Evolutionary conservation across 1,284 basidiomycete genomes (phyloP).

Genomic region (Pyrrhoderma lamaoense): DNA sequence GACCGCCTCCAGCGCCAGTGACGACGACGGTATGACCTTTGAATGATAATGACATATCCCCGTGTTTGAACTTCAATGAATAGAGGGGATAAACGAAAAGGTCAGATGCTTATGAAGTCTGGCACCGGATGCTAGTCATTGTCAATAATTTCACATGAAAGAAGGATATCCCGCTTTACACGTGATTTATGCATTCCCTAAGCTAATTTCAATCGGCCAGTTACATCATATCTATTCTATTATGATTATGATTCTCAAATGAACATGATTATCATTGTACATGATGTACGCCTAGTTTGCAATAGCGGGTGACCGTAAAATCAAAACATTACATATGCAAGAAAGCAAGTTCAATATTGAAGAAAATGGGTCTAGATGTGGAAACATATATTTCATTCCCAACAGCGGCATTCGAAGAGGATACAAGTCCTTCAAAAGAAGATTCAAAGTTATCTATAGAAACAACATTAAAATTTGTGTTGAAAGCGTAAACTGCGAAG

Average conservation of each 20-base stretch:
- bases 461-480: no score
- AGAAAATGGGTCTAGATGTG: conserved; percentile 82
- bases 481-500: no score
- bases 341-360: conserved; percentile 61
- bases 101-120: no score
- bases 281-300: no score
- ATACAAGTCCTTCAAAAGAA: conserved; percentile 75
- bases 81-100: neutral
- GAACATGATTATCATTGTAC: no score
- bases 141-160: neutral
- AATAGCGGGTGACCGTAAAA: no score
- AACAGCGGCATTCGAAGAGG: conserved; percentile 87
- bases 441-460: conserved; percentile 50
- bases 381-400: conserved; percentile 64
- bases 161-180: no score
- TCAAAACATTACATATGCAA: neutral
- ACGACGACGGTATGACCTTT: conserved; percentile 90
- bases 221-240: no score
- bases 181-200: no score
- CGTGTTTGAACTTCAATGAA: neutral
- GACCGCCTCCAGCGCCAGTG: conserved; percentile 93
- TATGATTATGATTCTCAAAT: no score
- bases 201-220: no score
- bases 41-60: conserved; percentile 51
- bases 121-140: neutral